These are phyloP conservation scores for Phytophthora ramorum DNA, from an alignment of 352 stramenopile genomes.

Conservation along the genomic window DNA sequence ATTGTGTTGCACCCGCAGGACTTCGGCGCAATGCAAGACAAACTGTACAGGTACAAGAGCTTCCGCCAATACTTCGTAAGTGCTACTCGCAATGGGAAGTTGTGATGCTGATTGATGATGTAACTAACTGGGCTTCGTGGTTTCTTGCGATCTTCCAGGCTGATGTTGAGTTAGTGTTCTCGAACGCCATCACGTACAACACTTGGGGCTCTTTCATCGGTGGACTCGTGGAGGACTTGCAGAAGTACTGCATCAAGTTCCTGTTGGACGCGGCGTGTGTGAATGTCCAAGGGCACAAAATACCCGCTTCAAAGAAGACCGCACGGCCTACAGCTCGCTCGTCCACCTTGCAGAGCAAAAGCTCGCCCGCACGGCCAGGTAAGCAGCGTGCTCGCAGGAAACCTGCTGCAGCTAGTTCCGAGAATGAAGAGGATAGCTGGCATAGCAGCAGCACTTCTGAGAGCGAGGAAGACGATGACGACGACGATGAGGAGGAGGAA, in stretches of 20 bases:
- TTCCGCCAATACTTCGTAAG: conserved; percentile 87
- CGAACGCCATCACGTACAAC: conserved; percentile 87
- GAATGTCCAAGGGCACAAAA: conserved; percentile 40
- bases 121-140: conserved; percentile 6
- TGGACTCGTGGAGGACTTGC: conserved; percentile 65
- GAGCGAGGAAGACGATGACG: conserved; percentile 59
- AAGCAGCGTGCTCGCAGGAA: conserved; percentile 44
- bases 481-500: conserved; percentile 71
- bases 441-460: conserved; percentile 58
- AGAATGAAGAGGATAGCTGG: conserved; percentile 64
- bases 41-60: conserved; percentile 71
- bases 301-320: conserved; percentile 22
- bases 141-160: conserved; percentile 44
- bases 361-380: conserved; percentile 20
- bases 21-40: conserved; percentile 93
- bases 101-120: neutral
- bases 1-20: conserved; percentile 93
- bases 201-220: conserved; percentile 65
- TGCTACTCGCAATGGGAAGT: conserved; percentile 5
- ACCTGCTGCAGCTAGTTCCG: conserved; percentile 29
- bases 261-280: conserved; percentile 64
- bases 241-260: conserved; percentile 80
- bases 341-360: conserved; percentile 21
- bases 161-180: conserved; percentile 77
- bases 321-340: neutral